Evolutionary conservation across 495 filamentous ascomycete genomes (phyloP), one percentile per base, ranked within the genome.

Genomic region (Aspergillus cavernicola): DNA sequence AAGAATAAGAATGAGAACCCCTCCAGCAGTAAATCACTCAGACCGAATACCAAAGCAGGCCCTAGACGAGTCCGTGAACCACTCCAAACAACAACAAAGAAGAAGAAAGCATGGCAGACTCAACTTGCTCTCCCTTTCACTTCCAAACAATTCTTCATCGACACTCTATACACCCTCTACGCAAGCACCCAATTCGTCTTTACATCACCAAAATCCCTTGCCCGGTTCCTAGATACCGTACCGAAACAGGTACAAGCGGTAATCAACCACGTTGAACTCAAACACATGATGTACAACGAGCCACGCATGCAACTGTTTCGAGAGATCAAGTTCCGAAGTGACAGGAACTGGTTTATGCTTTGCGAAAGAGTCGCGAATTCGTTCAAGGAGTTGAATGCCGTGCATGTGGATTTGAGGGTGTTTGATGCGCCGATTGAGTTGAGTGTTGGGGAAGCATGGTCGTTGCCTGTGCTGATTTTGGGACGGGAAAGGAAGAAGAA

Each of bases 251-350:
- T 57, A 0, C 59, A 62, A 13, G 19, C 32, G 7, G 51, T 43
- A n/a, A 61, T 67, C 29, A 53, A 20, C 2, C 59, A 61, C 31
- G 42, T 67, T 7, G 64, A 65, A 42, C 42, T 67, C 11, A 46
- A 54, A 18, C 62, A 65, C 22, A 52, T n/a, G 32, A 67, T 64
- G 59, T 65, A 67, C 47, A 58, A 58, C 18, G 64, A 67, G 44
- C 64, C 62, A 10, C 40, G 35, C 0, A 32, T 60, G 11, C 38
- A 42, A 3, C 22, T 39, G 11, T 57, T 55, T 36, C 50, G 59
- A 0, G 7, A 16, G 3, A 61, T 36, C 37, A 65, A 65, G 40
- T 19, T 49, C 40, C 52, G 59, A 32, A 62, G 59, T 28, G 64
- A 67, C 36, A 28, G 51, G 16, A 54, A 50, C 9, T 67, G 44